Percentiles rank a stretch among this genome's conserved stretches.
Evolutionary conservation across 352 stramenopile genomes (phyloP).

Genomic region (Phytopythium helicoides): DNA sequence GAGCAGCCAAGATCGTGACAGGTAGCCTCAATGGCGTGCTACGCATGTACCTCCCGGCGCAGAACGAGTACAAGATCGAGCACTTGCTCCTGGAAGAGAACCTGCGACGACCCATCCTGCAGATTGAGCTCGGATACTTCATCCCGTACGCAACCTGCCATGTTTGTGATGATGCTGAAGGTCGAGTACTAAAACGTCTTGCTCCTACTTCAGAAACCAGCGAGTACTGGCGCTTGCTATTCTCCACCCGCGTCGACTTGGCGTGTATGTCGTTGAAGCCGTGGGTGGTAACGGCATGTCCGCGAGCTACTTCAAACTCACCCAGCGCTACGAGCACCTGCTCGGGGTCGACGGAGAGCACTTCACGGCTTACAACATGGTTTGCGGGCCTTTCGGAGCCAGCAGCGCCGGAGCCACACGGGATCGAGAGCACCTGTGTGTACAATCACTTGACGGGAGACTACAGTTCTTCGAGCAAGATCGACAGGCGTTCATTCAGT

Average conservation of each 20-base stretch:
- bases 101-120: conserved; percentile 82
- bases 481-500: conserved; percentile 81
- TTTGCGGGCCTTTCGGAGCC: conserved; percentile 71
- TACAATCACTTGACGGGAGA: conserved; percentile 89
- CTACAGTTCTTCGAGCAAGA: conserved; percentile 94
- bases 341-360: conserved; percentile 87
- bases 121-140: conserved; percentile 83
- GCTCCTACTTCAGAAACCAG: conserved; percentile 40
- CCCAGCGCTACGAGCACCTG: conserved; percentile 81
- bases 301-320: conserved; percentile 83
- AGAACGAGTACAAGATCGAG: conserved; percentile 86
- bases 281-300: conserved; percentile 71
- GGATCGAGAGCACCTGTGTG: conserved; percentile 81
- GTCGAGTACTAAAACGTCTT: neutral
- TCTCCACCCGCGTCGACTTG: conserved; percentile 78
- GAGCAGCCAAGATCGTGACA: conserved; percentile 88
- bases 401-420: conserved; percentile 9
- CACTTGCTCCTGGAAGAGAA: conserved; percentile 88
- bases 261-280: conserved; percentile 80
- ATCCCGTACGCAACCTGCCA: conserved; percentile 58
- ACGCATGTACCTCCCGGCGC: conserved; percentile 78
- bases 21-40: conserved; percentile 85
- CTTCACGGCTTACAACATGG: conserved; percentile 92
- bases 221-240: conserved; percentile 71
- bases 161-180: neutral